A percentile compares a stretch with the other conserved stretches of the same genome.
phyloP scores from a whole-genome alignment of 495 filamentous ascomycete species.

The Tricharina praecox region DNA sequence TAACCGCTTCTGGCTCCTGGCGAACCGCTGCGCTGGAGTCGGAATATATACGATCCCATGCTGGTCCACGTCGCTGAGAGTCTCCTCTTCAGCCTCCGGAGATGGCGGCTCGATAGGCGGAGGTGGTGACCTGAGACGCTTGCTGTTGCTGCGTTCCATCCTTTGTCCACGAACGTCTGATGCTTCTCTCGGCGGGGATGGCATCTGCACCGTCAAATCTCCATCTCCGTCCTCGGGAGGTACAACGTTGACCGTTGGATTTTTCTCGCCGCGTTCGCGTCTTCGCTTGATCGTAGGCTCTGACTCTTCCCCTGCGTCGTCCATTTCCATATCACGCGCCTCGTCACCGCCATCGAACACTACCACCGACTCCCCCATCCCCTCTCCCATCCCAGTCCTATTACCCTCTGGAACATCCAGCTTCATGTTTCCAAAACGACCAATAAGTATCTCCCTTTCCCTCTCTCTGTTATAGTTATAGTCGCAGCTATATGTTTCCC shows the following conservation, averaged over 20 bases:
- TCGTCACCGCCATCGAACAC: constrained; percentile 4
- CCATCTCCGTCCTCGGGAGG: background rate
- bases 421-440: background rate
- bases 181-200: background rate
- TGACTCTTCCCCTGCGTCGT: background rate
- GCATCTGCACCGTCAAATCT: background rate
- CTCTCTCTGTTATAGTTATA: background rate
- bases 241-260: background rate
- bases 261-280: background rate
- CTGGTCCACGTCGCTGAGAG: constrained; percentile 28
- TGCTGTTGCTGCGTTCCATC: constrained; percentile 1
- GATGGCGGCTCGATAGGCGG: background rate
- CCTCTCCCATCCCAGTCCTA: no score
- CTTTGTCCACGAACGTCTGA: background rate
- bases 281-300: constrained; percentile 7
- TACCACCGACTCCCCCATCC: background rate
- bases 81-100: constrained; percentile 29
- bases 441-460: background rate
- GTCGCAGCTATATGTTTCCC: background rate
- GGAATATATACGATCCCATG: constrained; percentile 82
- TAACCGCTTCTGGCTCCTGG: constrained; percentile 52
- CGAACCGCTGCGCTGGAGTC: constrained; percentile 65
- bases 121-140: constrained; percentile 16
- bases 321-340: background rate
- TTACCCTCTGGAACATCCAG: background rate